These are phyloP conservation scores for Gymnopilus junonius DNA, from an alignment of 768 basidiomycete species.

Conservation along the genomic window DNA sequence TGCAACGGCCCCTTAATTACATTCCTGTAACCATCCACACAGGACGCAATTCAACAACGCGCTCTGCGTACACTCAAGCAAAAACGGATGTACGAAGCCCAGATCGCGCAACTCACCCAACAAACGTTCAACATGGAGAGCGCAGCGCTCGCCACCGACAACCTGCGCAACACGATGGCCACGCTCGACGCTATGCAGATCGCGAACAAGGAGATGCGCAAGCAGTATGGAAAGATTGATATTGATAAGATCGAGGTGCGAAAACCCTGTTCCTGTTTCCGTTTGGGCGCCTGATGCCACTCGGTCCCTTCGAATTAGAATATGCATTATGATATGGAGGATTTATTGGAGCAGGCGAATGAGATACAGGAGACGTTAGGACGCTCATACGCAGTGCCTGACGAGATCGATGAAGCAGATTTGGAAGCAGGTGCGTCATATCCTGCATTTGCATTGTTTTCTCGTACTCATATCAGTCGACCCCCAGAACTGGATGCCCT, in stretches of 20 bases:
- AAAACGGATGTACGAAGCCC: constrained; percentile 94
- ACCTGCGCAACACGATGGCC: constrained; percentile 98
- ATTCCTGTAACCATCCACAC: constrained; percentile 1
- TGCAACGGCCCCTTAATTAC: neutral
- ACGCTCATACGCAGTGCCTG: constrained; percentile 94
- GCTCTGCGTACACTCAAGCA: constrained; percentile 92
- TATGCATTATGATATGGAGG: constrained; percentile 99
- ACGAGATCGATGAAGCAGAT: constrained; percentile 97
- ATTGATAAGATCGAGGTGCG: constrained; percentile 97
- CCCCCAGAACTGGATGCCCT: constrained; percentile 89
- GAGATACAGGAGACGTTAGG: constrained; percentile 96
- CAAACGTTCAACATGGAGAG: constrained; percentile 99
- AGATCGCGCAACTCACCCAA: constrained; percentile 88
- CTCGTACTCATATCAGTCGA: neutral
- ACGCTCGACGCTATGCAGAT: constrained; percentile 95
- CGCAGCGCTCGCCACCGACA: constrained; percentile 94
- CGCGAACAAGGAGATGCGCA: constrained; percentile 95
- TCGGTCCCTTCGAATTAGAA: constrained; percentile 63
- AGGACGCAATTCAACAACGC: constrained; percentile 94
- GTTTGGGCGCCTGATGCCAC: too few relatives aligned
- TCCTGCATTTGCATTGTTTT: neutral
- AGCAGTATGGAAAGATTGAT: constrained; percentile 96
- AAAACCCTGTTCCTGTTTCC: too few relatives aligned
- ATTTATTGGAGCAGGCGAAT: constrained; percentile 94
- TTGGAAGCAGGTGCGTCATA: constrained; percentile 84